phyloP scores from a whole-genome alignment of 1,284 basidiomycete genomes.

The Tilletia horrida region DNA sequence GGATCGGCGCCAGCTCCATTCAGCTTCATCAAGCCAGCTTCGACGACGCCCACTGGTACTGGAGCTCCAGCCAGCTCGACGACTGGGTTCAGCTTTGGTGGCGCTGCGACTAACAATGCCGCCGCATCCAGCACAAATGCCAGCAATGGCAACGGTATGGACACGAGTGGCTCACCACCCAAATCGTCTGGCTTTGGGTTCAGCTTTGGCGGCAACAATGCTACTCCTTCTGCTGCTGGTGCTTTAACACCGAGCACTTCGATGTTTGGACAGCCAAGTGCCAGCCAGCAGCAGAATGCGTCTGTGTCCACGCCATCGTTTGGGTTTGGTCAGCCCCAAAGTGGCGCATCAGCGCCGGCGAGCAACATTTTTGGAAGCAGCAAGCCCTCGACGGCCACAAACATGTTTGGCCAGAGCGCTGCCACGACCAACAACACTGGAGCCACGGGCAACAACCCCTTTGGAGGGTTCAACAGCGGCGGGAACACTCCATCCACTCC shows the following conservation, averaged over 20 bases:
- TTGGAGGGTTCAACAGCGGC: neutral
- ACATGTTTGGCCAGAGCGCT: neutral
- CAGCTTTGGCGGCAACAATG: neutral
- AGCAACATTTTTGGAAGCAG: neutral
- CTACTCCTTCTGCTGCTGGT: neutral
- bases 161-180: constrained; percentile 10
- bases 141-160: constrained; percentile 1
- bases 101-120: neutral
- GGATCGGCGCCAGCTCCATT: neutral
- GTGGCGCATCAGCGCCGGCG: too few relatives aligned
- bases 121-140: neutral
- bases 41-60: neutral
- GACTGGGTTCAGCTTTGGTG: neutral
- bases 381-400: neutral
- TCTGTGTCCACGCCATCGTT: neutral
- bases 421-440: neutral
- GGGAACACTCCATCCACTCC: neutral
- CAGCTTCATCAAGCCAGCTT: neutral
- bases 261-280: neutral
- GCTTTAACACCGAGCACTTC: neutral
- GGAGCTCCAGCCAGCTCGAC: neutral
- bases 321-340: neutral
- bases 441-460: neutral
- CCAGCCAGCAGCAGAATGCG: neutral
- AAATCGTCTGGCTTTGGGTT: neutral